Evolutionary conservation across 805 yeast genomes (phyloP), one percentile per base, ranked within the genome.

Genomic region (Candida ipomoeae): DNA sequence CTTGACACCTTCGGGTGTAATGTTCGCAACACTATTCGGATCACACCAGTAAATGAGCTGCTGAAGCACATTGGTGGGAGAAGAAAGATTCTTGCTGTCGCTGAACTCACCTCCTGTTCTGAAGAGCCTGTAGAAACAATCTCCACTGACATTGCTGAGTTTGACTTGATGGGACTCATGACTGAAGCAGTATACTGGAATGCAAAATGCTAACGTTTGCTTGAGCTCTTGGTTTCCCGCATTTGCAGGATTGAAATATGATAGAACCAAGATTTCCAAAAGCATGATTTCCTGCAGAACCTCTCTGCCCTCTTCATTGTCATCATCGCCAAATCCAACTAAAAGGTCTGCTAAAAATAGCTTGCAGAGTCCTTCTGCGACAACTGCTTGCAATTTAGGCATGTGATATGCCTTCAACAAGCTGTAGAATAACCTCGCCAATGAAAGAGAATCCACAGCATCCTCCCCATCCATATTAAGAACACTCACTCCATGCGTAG

Each of bases 341-440:
- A 90, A 75, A 18, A 87, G 78, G 55, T 87, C 95, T 14, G 92
- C 86, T 48, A 94, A 72, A 58, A 84, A 82, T 46, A 92, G 70
- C 68, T 92, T 91, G 60, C 91, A 87, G 23, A 91, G 70, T 0
- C 96, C 95, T 61, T 89, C 96, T 0, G 92, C 96, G 8, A 92
- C 86, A 1, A 82, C 75, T 0, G 92, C 83, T 63, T 89, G 96
- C 17, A 89, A 75, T 26, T 77, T 79, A 1, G 87, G 87, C 56
- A 79, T 70, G 4, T 77, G 78, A 50, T 71, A 71, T 55, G 77
- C 77, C 60, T 81, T 79, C 56, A 87, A 69, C 1, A 85, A 79
- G 62, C 83, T 80, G 69, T 83, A 85, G 54, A 87, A 84, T 29
- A 88, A 69, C 62, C 84, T 81, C 52, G 87, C 88, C 50, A 86